These are phyloP conservation scores for Coprinopsis sp. DNA, from an alignment of 768 basidiomycete genomes.

Conservation along the genomic window DNA sequence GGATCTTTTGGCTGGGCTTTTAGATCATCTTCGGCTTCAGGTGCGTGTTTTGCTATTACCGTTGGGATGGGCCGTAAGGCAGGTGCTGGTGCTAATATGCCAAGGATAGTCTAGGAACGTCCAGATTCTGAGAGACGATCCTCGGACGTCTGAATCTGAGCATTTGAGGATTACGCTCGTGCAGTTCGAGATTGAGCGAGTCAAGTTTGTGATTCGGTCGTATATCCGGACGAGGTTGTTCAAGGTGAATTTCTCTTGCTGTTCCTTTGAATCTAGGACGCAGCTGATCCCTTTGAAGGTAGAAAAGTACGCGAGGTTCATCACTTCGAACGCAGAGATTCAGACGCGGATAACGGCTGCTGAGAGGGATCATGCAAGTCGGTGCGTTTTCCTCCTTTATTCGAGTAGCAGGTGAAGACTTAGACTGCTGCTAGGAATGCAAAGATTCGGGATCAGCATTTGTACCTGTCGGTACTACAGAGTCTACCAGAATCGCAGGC, in stretches of 20 bases:
- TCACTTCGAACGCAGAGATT: conserved; percentile 62
- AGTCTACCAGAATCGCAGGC: conserved; percentile 74
- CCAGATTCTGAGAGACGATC: conserved; percentile 71
- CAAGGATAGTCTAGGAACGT: conserved; percentile 66
- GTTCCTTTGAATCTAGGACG: not conserved
- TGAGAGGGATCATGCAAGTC: conserved; percentile 76
- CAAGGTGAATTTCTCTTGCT: conserved; percentile 52
- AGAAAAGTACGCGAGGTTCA: conserved; percentile 80
- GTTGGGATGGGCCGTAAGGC: not conserved
- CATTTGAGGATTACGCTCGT: conserved; percentile 91
- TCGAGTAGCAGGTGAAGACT: conserved; percentile 2
- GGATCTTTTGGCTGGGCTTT: conserved; percentile 53
- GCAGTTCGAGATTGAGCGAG: conserved; percentile 90
- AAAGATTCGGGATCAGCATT: conserved; percentile 70
- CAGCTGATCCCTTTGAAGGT: conserved; percentile 63
- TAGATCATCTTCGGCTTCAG: conserved; percentile 81
- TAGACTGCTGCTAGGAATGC: conserved; percentile 62
- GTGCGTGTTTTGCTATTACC: conserved; percentile 38
- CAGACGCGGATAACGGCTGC: conserved; percentile 79
- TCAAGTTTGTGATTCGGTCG: conserved; percentile 87
- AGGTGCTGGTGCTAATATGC: conserved; percentile 1
- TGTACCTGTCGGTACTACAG: conserved; percentile 75
- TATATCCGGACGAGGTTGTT: conserved; percentile 82
- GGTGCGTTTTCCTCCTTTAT: conserved; percentile 36
- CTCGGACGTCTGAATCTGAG: conserved; percentile 85